Evolutionary conservation across 148 eudicot species (phyloP), one percentile per base, ranked within the genome.

Genomic region (Camellia sinensis): DNA sequence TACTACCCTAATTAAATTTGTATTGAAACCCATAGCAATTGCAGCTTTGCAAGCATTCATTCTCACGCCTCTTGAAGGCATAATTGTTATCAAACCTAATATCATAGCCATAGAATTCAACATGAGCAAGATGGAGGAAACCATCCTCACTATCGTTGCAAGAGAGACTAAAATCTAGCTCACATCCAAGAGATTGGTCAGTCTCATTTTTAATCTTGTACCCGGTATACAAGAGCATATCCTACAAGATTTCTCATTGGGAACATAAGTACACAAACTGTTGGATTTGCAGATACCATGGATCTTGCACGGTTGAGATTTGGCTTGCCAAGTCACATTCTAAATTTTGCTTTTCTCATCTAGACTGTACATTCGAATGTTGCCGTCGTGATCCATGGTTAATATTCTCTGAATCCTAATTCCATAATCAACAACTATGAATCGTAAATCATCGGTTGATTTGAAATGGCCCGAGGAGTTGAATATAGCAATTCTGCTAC

Each of bases 141-240:
- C 46, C 44, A 56, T 70, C 68, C 44, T 54, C 60, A 43, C 29
- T 22, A 22, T 64, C 67, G 40, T 71, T 46, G 44, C 41, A 53
- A 4, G 79, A 29, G 21, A 74, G 46, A 15, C 75, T 74, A 14
- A 87, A 83, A 19, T 79, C 72, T 0, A 85, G 80, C 44, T 84
- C 67, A 62, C 92, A 90, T 9, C 92, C 90, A 17, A 65, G 44
- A 41, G 80, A 68, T 88, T 83, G 85, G 71, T 88, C 87, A 1
- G 62, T 75, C 6, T 4, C 29, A 76, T 82, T 77, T 13, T 75
- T 85, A 43, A 83, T 46, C 80, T 6, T 64, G 41, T 64, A 22
- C 12, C 67, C 67, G 67, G 67, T 6, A 64, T 1, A 41, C 67
- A 64, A 64, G 67, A 19, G 67, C 67, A 64, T 64, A 0, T 62